These are phyloP conservation scores for Symbiodinium natans DNA, from an alignment of 73 alveolate genomes.

Conservation along the genomic window DNA sequence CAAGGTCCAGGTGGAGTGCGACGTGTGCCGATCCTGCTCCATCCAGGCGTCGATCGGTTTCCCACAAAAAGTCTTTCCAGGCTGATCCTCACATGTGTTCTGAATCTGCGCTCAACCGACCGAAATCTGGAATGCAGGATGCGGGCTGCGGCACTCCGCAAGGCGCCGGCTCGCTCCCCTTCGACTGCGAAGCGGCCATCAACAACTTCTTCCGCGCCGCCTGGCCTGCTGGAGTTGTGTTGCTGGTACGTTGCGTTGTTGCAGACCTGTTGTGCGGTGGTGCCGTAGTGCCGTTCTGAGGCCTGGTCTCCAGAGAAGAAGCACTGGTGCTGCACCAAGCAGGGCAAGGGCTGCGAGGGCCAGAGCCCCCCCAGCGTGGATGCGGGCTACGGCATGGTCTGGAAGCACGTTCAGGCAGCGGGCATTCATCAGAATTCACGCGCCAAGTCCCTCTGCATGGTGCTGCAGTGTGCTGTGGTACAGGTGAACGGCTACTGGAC, in stretches of 20 bases:
- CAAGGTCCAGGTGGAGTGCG: constrained; percentile 87
- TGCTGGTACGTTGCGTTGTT: too few species aligned
- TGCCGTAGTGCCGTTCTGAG: not conserved
- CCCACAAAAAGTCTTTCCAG: too few species aligned
- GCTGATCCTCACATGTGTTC: too few species aligned
- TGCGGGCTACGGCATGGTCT: constrained; percentile 69
- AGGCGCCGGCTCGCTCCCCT: constrained; percentile 32
- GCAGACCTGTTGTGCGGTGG: not conserved
- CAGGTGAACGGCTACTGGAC: constrained; percentile 87
- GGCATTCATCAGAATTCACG: not conserved
- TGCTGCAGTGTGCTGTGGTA: not conserved
- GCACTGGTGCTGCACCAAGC: constrained; percentile 91
- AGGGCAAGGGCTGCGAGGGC: constrained; percentile 83
- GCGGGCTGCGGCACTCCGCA: constrained; percentile 62
- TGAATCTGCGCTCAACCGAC: too few species aligned
- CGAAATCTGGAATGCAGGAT: too few species aligned
- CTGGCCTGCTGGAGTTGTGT: not conserved
- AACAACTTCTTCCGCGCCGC: constrained; percentile 74
- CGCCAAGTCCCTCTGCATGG: not conserved
- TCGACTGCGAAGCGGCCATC: constrained; percentile 74
- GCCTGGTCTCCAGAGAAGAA: constrained; percentile 82
- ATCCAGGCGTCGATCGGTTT: constrained; percentile 2
- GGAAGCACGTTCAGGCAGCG: constrained; percentile 90
- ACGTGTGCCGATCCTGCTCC: constrained; percentile 58
- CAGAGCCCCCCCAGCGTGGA: constrained; percentile 65